phyloP scores from a whole-genome alignment of 75 land plant species.

The Selaginella moellendorffii region DNA sequence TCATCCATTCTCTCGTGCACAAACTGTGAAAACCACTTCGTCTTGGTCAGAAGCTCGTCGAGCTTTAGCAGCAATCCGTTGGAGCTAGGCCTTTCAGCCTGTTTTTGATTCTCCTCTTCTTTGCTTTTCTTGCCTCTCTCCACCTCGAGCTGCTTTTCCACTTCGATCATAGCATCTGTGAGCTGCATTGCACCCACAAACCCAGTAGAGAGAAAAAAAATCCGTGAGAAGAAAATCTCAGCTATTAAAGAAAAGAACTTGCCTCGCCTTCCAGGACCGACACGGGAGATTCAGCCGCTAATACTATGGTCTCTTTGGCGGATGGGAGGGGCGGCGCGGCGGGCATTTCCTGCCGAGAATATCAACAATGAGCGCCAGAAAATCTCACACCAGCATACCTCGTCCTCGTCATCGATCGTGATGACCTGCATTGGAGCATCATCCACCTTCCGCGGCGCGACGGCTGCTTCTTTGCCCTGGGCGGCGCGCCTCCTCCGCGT shows the following conservation, averaged over 20 bases:
- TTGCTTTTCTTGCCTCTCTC: slow-evolving; percentile 35
- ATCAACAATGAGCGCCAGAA: too few relatives aligned
- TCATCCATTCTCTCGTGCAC: slow-evolving; percentile 81
- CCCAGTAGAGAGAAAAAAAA: background rate
- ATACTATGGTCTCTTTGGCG: too few relatives aligned
- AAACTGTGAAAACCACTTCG: slow-evolving; percentile 73
- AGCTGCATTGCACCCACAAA: slow-evolving; percentile 3
- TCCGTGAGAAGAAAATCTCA: background rate
- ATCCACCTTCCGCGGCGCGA: too few relatives aligned
- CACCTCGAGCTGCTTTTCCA: slow-evolving; percentile 43
- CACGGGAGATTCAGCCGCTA: background rate
- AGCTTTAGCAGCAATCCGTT: slow-evolving; percentile 41
- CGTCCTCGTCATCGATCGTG: too few relatives aligned
- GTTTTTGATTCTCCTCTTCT: slow-evolving; percentile 17
- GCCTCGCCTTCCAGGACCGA: background rate
- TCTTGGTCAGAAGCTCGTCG: slow-evolving; percentile 71
- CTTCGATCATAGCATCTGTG: slow-evolving; percentile 42
- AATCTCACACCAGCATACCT: too few relatives aligned
- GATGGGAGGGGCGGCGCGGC: too few relatives aligned
- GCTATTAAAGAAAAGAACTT: background rate
- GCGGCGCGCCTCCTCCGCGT: too few relatives aligned
- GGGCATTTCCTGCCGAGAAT: too few relatives aligned
- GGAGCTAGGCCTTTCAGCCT: background rate
- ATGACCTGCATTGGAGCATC: too few relatives aligned
- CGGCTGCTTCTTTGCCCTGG: too few relatives aligned